phyloP scores from a whole-genome alignment of 2,329 filamentous ascomycete species.

The Shiraia sp. region DNA sequence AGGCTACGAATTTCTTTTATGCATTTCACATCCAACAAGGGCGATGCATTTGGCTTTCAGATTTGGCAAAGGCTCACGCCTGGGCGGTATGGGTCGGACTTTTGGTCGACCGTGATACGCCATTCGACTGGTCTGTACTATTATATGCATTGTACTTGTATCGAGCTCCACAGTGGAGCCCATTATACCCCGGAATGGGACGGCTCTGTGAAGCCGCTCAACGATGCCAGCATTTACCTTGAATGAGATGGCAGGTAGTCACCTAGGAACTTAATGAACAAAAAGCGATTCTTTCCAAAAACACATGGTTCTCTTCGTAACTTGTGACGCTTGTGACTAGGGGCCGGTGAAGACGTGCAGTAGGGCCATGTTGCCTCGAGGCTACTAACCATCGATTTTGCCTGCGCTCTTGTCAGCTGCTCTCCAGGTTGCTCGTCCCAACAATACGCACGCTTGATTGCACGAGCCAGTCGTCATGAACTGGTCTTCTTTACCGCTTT shows the following conservation, averaged over 20 bases:
- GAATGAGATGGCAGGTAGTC: constrained; percentile 34
- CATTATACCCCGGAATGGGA: constrained; percentile 39
- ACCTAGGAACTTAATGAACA: constrained; percentile 38
- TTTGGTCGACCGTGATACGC: constrained; percentile 14
- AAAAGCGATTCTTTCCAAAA: constrained; percentile 36
- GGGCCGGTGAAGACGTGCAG: constrained; percentile 16
- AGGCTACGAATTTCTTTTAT: constrained; percentile 46
- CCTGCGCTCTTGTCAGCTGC: constrained; percentile 18
- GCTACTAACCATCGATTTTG: constrained; percentile 9
- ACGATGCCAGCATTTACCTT: constrained; percentile 32
- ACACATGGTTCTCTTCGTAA: neutral
- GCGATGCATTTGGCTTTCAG: constrained; percentile 34
- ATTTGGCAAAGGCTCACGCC: constrained; percentile 45
- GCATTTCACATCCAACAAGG: constrained; percentile 28
- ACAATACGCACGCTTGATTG: constrained; percentile 36
- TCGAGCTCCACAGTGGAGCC: constrained; percentile 29
- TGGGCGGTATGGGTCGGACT: constrained; percentile 30
- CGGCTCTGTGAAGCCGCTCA: constrained; percentile 24
- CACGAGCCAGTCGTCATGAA: constrained; percentile 27
- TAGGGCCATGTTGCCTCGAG: constrained; percentile 8
- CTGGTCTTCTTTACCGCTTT: constrained; percentile 41
- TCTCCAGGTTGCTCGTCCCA: constrained; percentile 26
- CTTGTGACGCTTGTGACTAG: constrained; percentile 13
- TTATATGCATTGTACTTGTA: constrained; percentile 49
- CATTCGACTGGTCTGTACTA: constrained; percentile 43